These are phyloP conservation scores for Chlorella sp. DNA, from an alignment of 139 green algal genomes.

Conservation along the genomic window DNA sequence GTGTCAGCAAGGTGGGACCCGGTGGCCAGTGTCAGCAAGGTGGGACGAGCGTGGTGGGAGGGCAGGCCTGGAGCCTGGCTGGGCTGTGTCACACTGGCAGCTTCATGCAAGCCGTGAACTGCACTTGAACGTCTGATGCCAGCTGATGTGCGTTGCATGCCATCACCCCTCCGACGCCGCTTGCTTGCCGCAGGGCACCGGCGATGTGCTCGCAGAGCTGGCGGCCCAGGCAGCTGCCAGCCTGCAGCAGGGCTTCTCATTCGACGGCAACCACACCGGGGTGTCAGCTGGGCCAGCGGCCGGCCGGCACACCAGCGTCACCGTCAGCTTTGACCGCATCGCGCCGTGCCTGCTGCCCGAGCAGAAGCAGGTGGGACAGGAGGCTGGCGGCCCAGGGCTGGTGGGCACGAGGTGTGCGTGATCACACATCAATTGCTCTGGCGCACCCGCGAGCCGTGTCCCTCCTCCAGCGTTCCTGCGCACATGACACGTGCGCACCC, in stretches of 20 bases:
- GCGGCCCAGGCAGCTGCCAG: background rate
- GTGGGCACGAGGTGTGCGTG: background rate
- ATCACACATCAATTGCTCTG: no score
- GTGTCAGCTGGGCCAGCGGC: background rate
- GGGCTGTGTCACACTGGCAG: no score
- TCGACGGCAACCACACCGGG: background rate
- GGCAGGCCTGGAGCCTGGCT: no score
- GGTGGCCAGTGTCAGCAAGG: background rate
- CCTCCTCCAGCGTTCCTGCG: no score
- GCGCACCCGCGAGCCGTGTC: no score
- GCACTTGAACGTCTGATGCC: background rate
- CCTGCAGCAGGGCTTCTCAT: background rate
- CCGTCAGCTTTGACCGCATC: slow-evolving; percentile 27
- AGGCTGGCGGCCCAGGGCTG: background rate
- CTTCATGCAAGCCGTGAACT: no score
- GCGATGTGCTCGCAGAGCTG: slow-evolving; percentile 11
- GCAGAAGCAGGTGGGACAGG: slow-evolving; percentile 39
- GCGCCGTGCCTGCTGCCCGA: slow-evolving; percentile 84
- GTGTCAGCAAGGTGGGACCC: slow-evolving; percentile 25
- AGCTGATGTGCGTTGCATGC: background rate
- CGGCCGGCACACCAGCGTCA: background rate
- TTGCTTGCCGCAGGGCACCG: background rate
- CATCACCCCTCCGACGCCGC: no score
- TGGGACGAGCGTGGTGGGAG: no score
- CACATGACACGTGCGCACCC: background rate